Base-by-base conservation (phyloP, 768 basidiomycete genomes). In the Boletus sensibilis region DNA sequence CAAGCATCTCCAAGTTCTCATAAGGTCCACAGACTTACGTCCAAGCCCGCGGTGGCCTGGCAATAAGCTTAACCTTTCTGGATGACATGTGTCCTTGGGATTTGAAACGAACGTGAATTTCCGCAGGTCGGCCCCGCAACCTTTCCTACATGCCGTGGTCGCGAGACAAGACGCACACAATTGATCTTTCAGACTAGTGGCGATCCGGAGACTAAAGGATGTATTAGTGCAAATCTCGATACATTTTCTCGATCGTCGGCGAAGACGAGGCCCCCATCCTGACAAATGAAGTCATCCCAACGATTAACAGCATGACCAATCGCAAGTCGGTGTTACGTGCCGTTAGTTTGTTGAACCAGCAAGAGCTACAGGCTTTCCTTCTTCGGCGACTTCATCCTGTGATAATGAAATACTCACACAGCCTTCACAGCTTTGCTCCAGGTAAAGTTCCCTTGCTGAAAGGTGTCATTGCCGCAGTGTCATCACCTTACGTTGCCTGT, bases 1-100 rank as follows among this genome's bases (percentile, higher is more conserved):
- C 38, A 27, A 46, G 13, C 37, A 45, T 45, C 23, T 48, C 42
- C 54, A 27, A 35, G 38, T 49, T 38, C 23, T 50, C 53, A 21
- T 58, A 49, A 46, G 43, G 50, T 39, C 59, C 33, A 42, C 58
- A 64, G 37, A 53, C 34, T 47, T 50, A 52, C 53, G 48, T 48
- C 48, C 56, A 52, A 43, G 46, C 59, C 64, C 61, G 64, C 64
- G 64, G 64, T 64, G 50, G 58, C 58, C 53, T 46, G 48, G 54
- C 38, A 33, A 55, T 57, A 60, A 64, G 42, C 45, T 53, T 33
- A 23, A 40, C 44, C 41, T 40, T 38, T 25, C 27, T 37, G 20
- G n/a, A 41, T 21, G 35, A 25, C 47, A 49, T 50, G 45, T 47
- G 44, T 42, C 51, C 52, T 40, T 40, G 38, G 38, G 38, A 44